Conservation (phyloP, 208 protist genomes). For the Trypanosoma scelopori region DNA sequence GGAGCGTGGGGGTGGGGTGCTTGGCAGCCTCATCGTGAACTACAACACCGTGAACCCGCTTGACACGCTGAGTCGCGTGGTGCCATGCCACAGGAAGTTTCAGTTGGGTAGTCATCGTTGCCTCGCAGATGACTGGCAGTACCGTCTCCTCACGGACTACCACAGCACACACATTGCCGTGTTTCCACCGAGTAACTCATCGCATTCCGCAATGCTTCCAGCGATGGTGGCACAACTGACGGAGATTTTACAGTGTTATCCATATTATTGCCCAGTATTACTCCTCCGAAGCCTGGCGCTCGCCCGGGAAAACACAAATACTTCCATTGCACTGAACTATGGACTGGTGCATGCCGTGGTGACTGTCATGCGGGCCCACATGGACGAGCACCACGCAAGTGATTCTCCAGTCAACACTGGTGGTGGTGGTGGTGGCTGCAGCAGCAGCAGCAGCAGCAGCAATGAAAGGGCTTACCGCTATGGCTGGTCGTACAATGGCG, state of each 20-base stretch:
- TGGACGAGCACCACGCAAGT: slow-evolving; percentile 30
- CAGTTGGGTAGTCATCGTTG: slow-evolving; percentile 45
- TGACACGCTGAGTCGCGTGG: slow-evolving; percentile 27
- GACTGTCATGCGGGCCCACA: slow-evolving; percentile 52
- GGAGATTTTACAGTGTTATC: slow-evolving; percentile 53
- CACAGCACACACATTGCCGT: slow-evolving; percentile 66
- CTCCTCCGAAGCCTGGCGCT: slow-evolving; percentile 59
- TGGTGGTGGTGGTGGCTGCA: background rate
- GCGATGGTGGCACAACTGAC: slow-evolving; percentile 70
- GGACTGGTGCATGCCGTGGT: slow-evolving; percentile 53
- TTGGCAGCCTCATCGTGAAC: slow-evolving; percentile 20
- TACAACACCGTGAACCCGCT: slow-evolving; percentile 19
- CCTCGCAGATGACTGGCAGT: slow-evolving; percentile 74
- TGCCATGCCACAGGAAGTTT: slow-evolving; percentile 62
- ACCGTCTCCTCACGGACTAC: slow-evolving; percentile 68
- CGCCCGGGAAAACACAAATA: slow-evolving; percentile 41
- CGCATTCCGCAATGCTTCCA: slow-evolving; percentile 21
- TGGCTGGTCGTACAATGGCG: slow-evolving; percentile 45
- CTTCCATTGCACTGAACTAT: slow-evolving; percentile 48
- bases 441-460: background rate
- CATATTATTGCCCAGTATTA: slow-evolving; percentile 63
- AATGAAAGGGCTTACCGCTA: slow-evolving; percentile 8
- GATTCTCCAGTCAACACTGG: slow-evolving; percentile 1
- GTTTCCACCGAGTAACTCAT: slow-evolving; percentile 12
- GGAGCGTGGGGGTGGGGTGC: slow-evolving; percentile 3